Base-by-base conservation (phyloP, 352 stramenopile genomes). In the Phytopythium montanum region DNA sequence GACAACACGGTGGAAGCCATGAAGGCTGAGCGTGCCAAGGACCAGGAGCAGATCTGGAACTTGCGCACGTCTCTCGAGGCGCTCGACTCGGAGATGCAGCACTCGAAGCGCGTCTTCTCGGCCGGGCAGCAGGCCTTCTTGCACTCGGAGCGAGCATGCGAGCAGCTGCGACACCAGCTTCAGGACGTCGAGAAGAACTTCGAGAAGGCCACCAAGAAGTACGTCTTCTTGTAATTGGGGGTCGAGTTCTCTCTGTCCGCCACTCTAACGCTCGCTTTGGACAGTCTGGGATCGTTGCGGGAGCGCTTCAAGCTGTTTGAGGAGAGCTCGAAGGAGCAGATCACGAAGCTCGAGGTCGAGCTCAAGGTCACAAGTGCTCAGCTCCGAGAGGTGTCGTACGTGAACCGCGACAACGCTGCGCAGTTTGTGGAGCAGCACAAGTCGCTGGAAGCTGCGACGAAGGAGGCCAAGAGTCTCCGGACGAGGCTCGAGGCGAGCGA, bases 271-370 rank as follows among this genome's bases (percentile, higher is more conserved):
- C 13, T 59, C 44, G n/a, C 16, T 57, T 4, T 19, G 10, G 2
- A 14, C 55, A 94, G 84, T 59, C 59, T 92, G 48, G 41, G 70
- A 16, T 86, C 79, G 1, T 62, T 92, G 29, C 80, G 75, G 21
- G 79, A 92, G 45, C 77, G 81, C 14, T 91, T 87, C 62, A 92
- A 90, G 49, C 65, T 90, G 54, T 89, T 89, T 54, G 85, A 94
- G 25, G 69, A 87, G 23, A 86, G 60, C 42, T 76, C 82, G 5
- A 92, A 90, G 54, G 82, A 91, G 14, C 82, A 92, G 49, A 75
- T 90, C n/a, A 87, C 75, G 0, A 91, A 89, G 49, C 66, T 94
- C 0, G 82, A 92, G 41, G 78, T 92, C n/a, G 82, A 94, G 66
- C 68, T 94, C 42, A 90, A 88, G 38, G 81, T 91, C 14, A 75